phyloP scores from a whole-genome alignment of 1,139 yeast species.

The Hyphopichia wangnamkhiaoensis region DNA sequence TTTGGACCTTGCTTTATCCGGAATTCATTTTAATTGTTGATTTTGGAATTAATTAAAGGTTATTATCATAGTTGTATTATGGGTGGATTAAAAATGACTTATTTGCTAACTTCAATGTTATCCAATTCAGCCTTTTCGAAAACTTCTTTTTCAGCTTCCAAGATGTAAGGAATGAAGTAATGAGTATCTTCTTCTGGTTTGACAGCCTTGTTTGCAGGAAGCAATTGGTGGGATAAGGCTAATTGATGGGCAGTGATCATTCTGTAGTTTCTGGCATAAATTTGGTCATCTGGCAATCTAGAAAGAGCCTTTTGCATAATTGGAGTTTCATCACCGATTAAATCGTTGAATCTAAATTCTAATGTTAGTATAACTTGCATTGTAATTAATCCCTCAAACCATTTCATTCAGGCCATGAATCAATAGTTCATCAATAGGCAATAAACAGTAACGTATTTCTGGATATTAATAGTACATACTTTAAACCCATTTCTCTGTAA shows the following conservation, averaged over 20 bases:
- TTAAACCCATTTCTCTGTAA: conserved; percentile 90
- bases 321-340: conserved; percentile 85
- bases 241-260: conserved; percentile 89
- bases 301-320: conserved; percentile 81
- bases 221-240: conserved; percentile 77
- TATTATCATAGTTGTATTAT: not conserved
- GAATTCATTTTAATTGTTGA: not conserved
- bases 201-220: conserved; percentile 78
- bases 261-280: conserved; percentile 91
- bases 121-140: conserved; percentile 87
- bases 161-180: conserved; percentile 82
- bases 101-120: conserved; percentile 53
- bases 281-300: conserved; percentile 82
- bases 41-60: not conserved
- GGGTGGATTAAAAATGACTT: conserved; percentile 1
- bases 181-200: conserved; percentile 83
- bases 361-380: conserved; percentile 17
- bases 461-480: conserved; percentile 33
- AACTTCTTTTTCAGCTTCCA: conserved; percentile 93
- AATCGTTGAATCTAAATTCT: conserved; percentile 67
- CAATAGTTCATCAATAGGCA: not conserved
- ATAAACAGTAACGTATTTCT: not conserved
- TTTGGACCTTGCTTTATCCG: too few species aligned
- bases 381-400: not conserved
- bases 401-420: not conserved